phyloP scores from a whole-genome alignment of 2,329 filamentous ascomycete genomes.

The Claviceps citrina region DNA sequence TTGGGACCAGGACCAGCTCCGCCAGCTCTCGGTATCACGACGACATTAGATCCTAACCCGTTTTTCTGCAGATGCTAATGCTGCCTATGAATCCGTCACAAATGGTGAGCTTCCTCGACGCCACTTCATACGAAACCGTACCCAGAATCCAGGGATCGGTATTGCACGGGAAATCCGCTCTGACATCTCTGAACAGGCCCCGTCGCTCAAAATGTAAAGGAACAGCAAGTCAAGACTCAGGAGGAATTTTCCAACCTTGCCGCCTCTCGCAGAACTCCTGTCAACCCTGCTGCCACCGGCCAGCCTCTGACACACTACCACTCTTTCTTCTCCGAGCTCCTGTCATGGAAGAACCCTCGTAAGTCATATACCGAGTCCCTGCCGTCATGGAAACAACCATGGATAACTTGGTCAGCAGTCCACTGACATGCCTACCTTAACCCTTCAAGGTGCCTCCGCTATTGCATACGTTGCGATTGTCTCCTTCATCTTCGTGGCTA shows the following conservation, averaged over 20 bases:
- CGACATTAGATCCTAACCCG: conserved; percentile 1
- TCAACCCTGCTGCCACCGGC: conserved; percentile 39
- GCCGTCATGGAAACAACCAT: not conserved
- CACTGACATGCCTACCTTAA: not conserved
- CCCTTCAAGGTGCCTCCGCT: conserved; percentile 39
- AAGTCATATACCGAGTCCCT: conserved; percentile 15
- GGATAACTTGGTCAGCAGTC: conserved; percentile 4
- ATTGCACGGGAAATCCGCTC: too few species aligned
- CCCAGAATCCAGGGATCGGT: too few species aligned
- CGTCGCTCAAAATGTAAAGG: conserved; percentile 42
- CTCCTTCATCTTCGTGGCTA: conserved; percentile 43
- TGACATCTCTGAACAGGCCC: conserved; percentile 27
- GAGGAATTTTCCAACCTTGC: conserved; percentile 43
- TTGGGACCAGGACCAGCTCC: conserved; percentile 2
- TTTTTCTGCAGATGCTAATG: conserved; percentile 27
- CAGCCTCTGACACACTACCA: conserved; percentile 55
- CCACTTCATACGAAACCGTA: too few species aligned
- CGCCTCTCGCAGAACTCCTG: conserved; percentile 38
- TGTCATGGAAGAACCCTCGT: conserved; percentile 57
- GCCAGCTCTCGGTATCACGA: conserved; percentile 2
- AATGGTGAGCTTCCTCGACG: conserved; percentile 18
- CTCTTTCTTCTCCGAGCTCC: conserved; percentile 53
- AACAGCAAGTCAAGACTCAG: conserved; percentile 38
- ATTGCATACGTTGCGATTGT: conserved; percentile 47
- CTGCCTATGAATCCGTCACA: conserved; percentile 32